Percentiles rank a stretch among this genome's conserved stretches.
Evolutionary conservation across 164 flowering plant genomes (phyloP).

Genomic region (Magnolia officinalis): DNA sequence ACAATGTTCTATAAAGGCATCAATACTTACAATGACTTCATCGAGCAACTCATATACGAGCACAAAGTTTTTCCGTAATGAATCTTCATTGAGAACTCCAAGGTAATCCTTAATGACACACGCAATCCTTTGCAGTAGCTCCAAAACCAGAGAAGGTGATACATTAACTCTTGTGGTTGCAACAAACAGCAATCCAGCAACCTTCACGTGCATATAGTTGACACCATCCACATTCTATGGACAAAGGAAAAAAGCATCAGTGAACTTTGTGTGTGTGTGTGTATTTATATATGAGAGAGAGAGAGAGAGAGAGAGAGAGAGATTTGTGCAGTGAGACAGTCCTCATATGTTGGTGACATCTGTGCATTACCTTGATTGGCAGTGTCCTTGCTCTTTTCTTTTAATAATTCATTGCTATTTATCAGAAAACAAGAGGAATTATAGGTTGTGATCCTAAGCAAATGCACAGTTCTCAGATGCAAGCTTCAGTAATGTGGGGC

Average conservation of each 20-base stretch:
- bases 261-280: background rate
- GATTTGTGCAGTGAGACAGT: background rate
- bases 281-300: no score
- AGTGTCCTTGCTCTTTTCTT: no score
- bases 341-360: no score
- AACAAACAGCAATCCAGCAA: conserved; percentile 85
- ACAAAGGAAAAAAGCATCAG: conserved; percentile 4
- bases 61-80: conserved; percentile 87
- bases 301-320: no score
- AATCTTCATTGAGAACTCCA: conserved; percentile 94
- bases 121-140: conserved; percentile 91
- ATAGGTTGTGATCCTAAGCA: no score
- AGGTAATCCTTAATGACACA: conserved; percentile 93
- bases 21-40: conserved; percentile 89
- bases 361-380: no score
- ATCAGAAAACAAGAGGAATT: no score
- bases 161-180: conserved; percentile 90
- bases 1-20: background rate
- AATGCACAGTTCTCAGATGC: no score
- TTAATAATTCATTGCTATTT: no score
- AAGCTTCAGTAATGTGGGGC: no score
- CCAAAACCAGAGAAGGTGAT: conserved; percentile 87
- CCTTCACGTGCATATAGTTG: conserved; percentile 96
- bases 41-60: conserved; percentile 96
- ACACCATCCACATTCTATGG: conserved; percentile 91